Evolutionary conservation across 2,329 filamentous ascomycete genomes (phyloP), one percentile per base, ranked within the genome.

Genomic region (Alternaria consortialis): DNA sequence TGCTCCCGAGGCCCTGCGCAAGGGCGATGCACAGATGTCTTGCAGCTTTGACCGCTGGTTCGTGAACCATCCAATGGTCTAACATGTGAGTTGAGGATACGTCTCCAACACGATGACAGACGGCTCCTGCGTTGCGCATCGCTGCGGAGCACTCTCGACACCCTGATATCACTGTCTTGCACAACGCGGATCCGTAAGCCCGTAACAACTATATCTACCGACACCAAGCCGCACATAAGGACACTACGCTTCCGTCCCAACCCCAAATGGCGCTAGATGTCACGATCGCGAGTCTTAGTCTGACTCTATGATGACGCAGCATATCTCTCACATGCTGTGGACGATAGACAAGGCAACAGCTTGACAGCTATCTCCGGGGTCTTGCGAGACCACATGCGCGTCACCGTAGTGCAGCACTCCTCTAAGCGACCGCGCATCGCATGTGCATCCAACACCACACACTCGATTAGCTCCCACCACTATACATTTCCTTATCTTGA

Each of bases 41-140:
- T 42, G 42, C 62, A 51, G 59, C 63, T 63, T 63, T 62, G 56
- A 40, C 63, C 51, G 54, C 44, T 55, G 43, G 55, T 63, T 68
- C 63, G 56, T 60, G 52, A 53, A 59, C 53, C 23, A 23, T 40
- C 23, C 25, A 52, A 39, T 42, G 47, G 47, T 57, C 25, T 47
- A 42, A 42, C 47, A 46, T 57, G 42, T 27, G 46, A 36, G 37
- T 36, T 47, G 47, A 36, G 20, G 53, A 42, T 48, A 37, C 53
- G 37, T 46, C 32, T 51, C 47, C 23, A 51, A 34, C 15, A 47
- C 29, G 15, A 40, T 36, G 43, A 37, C 27, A 8, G 27, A 54
- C 50, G 34, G 31, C 25, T 31, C 15, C 36, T 59, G 20, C 34
- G 13, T 43, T 36, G 29, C 43, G 31, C 25, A 39, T 52, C 25